Evolutionary conservation across 1,139 yeast genomes (phyloP).

Genomic region (Torulaspora pretoriensis): DNA sequence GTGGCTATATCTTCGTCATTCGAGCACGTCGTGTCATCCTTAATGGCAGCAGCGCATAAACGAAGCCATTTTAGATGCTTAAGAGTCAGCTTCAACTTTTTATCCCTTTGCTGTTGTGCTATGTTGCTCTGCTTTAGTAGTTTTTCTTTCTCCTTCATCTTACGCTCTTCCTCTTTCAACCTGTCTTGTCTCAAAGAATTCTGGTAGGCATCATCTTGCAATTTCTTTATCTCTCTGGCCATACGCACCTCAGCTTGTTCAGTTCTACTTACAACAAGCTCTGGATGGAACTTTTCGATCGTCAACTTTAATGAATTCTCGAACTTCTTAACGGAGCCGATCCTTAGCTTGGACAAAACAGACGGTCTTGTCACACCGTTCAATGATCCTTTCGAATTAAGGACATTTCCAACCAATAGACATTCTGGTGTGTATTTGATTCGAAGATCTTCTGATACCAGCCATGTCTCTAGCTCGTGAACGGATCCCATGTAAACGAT

Average conservation of each 20-base stretch:
- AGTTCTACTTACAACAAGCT: slow-evolving; percentile 36
- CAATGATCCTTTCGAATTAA: slow-evolving; percentile 32
- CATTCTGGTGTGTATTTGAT: slow-evolving; percentile 36
- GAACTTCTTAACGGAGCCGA: slow-evolving; percentile 31
- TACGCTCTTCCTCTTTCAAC: slow-evolving; percentile 29
- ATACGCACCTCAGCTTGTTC: slow-evolving; percentile 37
- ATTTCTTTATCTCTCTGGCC: slow-evolving; percentile 38
- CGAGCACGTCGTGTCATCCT: background rate
- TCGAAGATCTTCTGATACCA: slow-evolving; percentile 32
- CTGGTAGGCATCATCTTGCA: slow-evolving; percentile 40
- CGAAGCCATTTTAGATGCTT: slow-evolving; percentile 26
- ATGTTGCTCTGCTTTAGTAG: slow-evolving; percentile 6
- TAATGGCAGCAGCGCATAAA: slow-evolving; percentile 17
- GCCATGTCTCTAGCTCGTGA: slow-evolving; percentile 37
- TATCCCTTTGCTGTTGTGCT: slow-evolving; percentile 14
- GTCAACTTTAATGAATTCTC: slow-evolving; percentile 30
- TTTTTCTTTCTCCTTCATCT: slow-evolving; percentile 21
- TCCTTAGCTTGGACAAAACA: slow-evolving; percentile 31
- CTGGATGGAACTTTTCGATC: slow-evolving; percentile 37
- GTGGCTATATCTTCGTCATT: slow-evolving; percentile 22
- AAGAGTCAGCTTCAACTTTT: slow-evolving; percentile 19
- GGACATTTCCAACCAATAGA: slow-evolving; percentile 39
- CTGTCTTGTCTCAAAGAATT: slow-evolving; percentile 38
- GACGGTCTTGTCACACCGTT: slow-evolving; percentile 36
- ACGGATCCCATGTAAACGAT: slow-evolving; percentile 34